phyloP scores from a whole-genome alignment of 495 filamentous ascomycete genomes.

The Lentithecium fluviatile region DNA sequence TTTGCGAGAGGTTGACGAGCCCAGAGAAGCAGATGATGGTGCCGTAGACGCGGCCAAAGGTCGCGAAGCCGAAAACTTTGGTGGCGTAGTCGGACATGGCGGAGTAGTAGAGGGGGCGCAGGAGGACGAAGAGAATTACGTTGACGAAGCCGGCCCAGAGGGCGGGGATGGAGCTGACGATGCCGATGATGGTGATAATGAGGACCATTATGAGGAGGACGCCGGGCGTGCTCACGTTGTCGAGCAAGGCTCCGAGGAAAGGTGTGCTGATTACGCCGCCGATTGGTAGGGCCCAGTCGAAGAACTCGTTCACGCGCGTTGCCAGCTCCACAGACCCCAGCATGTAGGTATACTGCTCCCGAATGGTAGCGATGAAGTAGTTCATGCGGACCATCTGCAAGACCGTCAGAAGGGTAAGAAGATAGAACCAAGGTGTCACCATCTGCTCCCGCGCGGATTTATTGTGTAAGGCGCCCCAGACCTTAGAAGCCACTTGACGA shows the following conservation, averaged over 20 bases:
- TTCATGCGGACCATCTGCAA: conserved; percentile 96
- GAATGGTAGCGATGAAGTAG: conserved; percentile 91
- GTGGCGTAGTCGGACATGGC: conserved; percentile 79
- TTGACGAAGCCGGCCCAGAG: conserved; percentile 73
- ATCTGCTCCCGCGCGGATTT: conserved; percentile 71
- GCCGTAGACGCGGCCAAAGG: conserved; percentile 91
- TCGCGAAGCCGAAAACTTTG: conserved; percentile 93
- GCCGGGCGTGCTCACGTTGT: conserved; percentile 67
- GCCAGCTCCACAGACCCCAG: conserved; percentile 58
- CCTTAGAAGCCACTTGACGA: conserved; percentile 59
- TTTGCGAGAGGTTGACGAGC: conserved; percentile 80
- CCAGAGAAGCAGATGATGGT: conserved; percentile 84
- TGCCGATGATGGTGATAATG: conserved; percentile 70
- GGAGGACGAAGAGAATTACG: conserved; percentile 74
- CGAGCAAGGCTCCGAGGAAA: conserved; percentile 79
- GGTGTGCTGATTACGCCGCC: conserved; percentile 81
- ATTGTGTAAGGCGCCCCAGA: conserved; percentile 87
- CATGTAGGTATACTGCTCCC: conserved; percentile 79
- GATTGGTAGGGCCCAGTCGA: conserved; percentile 82
- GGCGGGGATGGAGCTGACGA: conserved; percentile 68
- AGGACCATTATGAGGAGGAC: conserved; percentile 69
- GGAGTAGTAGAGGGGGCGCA: conserved; percentile 73
- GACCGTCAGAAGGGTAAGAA: conserved; percentile 83
- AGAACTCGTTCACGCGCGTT: conserved; percentile 69
- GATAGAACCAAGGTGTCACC: conserved; percentile 75